Conservation (phyloP, 768 basidiomycete species). For the Boletus vermiculosoides region DNA sequence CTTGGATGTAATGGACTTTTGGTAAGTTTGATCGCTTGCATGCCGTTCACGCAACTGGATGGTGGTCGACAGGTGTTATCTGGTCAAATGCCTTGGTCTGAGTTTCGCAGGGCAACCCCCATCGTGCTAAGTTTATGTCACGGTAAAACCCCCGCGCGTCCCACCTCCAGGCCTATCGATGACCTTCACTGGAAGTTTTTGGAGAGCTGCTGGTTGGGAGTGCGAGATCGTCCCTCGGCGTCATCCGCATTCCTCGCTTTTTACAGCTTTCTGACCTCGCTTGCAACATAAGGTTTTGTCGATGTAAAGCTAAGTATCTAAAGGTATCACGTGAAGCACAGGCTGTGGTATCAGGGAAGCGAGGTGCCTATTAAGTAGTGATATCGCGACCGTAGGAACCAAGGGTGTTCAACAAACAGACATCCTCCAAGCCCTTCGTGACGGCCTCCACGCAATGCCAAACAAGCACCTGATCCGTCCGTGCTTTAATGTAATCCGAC, state of each 20-base stretch:
- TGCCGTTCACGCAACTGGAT: not conserved
- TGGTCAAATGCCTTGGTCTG: slow-evolving; percentile 13
- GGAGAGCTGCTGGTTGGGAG: slow-evolving; percentile 10
- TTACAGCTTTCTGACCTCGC: slow-evolving; percentile 7
- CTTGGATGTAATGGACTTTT: slow-evolving; percentile 14
- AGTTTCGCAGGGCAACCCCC: slow-evolving; percentile 5
- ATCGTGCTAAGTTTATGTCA: slow-evolving; percentile 3
- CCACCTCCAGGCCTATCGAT: slow-evolving; percentile 1
- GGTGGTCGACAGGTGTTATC: slow-evolving; percentile 10
- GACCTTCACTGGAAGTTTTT: slow-evolving; percentile 11
- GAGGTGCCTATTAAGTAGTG: not conserved
- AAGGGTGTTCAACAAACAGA: slow-evolving; percentile 9
- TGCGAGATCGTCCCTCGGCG: slow-evolving; percentile 11
- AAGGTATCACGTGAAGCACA: not conserved
- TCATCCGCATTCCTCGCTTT: slow-evolving; percentile 12
- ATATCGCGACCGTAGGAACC: not conserved
- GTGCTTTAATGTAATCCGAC: slow-evolving; percentile 15
- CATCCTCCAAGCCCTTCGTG: slow-evolving; percentile 11
- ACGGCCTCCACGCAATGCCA: slow-evolving; percentile 6
- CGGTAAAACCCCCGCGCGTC: slow-evolving; percentile 8
- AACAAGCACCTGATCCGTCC: slow-evolving; percentile 13
- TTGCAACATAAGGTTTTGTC: not conserved
- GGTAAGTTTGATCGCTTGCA: not conserved
- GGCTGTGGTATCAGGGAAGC: not conserved
- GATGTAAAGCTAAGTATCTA: not conserved